These are phyloP conservation scores for Chrysosporium keratinophilum DNA, from an alignment of 2,329 filamentous ascomycete genomes.

Conservation along the genomic window DNA sequence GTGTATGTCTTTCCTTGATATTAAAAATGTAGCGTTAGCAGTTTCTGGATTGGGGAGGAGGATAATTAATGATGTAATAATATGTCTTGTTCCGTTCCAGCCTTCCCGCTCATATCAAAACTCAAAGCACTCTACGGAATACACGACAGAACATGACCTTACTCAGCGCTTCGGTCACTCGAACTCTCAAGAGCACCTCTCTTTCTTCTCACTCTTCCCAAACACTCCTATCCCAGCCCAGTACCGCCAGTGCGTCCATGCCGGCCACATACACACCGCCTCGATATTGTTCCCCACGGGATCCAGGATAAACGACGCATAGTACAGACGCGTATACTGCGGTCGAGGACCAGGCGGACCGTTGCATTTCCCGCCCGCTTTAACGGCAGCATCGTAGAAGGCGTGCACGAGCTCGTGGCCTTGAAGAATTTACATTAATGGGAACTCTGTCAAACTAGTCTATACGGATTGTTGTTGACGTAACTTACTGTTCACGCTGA, in stretches of 20 bases:
- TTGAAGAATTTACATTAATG: conserved; percentile 20
- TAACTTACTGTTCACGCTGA: conserved; percentile 20
- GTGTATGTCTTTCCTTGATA: conserved; percentile 4
- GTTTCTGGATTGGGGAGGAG: background rate
- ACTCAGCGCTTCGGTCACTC: background rate
- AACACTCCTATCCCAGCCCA: conserved; percentile 18
- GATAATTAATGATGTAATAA: conserved; percentile 9
- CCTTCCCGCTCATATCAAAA: background rate
- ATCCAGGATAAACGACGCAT: conserved; percentile 43
- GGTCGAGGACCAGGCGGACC: conserved; percentile 39
- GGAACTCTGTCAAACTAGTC: too few species aligned
- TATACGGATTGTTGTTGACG: too few species aligned
- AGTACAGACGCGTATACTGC: conserved; percentile 41
- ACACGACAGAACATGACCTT: background rate
- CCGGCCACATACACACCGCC: conserved; percentile 27
- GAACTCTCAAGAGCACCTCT: background rate
- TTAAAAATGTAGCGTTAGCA: background rate
- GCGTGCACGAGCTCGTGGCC: conserved; percentile 37
- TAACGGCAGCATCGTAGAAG: conserved; percentile 38
- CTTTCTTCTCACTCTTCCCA: conserved; percentile 6
- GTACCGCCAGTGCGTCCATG: conserved; percentile 17
- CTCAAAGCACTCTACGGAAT: background rate
- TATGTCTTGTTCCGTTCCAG: background rate
- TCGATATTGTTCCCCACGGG: conserved; percentile 47
- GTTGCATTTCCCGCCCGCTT: conserved; percentile 40